Evolutionary conservation across 2,329 filamentous ascomycete genomes (phyloP), one percentile per base, ranked within the genome.

Genomic region (Thielaviopsis euricoi): DNA sequence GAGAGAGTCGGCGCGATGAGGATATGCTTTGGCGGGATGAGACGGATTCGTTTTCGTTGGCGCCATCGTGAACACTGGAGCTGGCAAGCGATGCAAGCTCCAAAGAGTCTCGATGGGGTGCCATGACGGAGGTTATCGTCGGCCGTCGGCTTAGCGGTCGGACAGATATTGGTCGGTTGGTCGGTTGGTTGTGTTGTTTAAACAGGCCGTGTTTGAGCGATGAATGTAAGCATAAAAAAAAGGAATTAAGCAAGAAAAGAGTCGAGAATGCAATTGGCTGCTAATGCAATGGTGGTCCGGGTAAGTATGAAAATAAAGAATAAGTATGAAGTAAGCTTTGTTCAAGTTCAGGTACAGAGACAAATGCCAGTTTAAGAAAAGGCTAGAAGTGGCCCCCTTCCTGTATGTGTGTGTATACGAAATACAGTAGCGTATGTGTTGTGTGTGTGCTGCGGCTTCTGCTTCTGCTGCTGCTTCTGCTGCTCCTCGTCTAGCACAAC

Each of bases 81-180:
- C 89, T 95, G 61, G 91, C 93, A 62, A 98, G 82, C 56, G 90
- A 96, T 61, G 90, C 93, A 60, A 98, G 85, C 75, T 98, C 93
- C 67, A 98, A 82, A 52, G 91, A 97, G 77, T 98, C 93, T 73
- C 93, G 87, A 61, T 81, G 70, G 62, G 73, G 71, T 63, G 55
- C 58, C 58, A 60, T 60, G 25, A 46, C 43, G 58, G 25, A 21
- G n/a, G 49, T 2, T 25, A 33, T 33, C 15, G 21, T 10, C 17
- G 19, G 40, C n/a, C 37, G 53, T 74, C 9, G 17, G 37, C 17
- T 33, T 33, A 33, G 29, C 29, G 29, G 7, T n/a, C 37, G 37
- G 15, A 43, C n/a, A 43, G 4, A 43, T 17, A 15, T 15, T 2
- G 37, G n/a, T 43, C 6, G n/a, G 37, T 15, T 2, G 37, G n/a